phyloP scores from a whole-genome alignment of 1,284 basidiomycete species.

The Exobasidium cylindrosporum region DNA sequence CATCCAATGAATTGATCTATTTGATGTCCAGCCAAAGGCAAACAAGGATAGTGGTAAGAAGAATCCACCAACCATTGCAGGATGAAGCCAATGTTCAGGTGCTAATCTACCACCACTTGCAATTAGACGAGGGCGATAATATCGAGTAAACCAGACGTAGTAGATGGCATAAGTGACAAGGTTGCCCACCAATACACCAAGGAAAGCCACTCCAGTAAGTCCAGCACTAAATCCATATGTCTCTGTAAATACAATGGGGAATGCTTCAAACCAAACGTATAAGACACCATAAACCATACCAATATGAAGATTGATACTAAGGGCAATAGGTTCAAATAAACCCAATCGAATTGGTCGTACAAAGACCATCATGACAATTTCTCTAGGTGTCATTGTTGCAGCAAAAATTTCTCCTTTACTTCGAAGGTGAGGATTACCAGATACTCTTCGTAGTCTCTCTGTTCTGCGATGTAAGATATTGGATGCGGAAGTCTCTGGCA shows the following conservation, averaged over 20 bases:
- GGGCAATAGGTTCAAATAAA: slow-evolving; percentile 29
- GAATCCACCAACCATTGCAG: slow-evolving; percentile 27
- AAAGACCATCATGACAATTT: slow-evolving; percentile 36
- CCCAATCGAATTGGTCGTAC: slow-evolving; percentile 42
- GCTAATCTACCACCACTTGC: slow-evolving; percentile 27
- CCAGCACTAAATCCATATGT: slow-evolving; percentile 45
- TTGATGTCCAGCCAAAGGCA: slow-evolving; percentile 43
- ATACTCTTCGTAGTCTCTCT: slow-evolving; percentile 51
- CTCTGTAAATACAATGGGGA: slow-evolving; percentile 37
- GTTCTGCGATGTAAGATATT: slow-evolving; percentile 56
- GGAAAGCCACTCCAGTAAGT: slow-evolving; percentile 31
- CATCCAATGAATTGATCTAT: slow-evolving; percentile 39
- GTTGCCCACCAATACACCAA: slow-evolving; percentile 38
- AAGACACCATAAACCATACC: slow-evolving; percentile 34
- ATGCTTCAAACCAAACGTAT: slow-evolving; percentile 34
- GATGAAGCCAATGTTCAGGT: slow-evolving; percentile 39
- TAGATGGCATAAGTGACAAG: slow-evolving; percentile 25
- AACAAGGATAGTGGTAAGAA: slow-evolving; percentile 60
- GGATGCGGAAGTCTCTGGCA: slow-evolving; percentile 55
- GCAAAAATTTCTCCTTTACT: slow-evolving; percentile 53
- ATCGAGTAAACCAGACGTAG: background rate
- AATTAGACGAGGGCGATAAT: slow-evolving; percentile 9
- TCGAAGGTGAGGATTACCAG: slow-evolving; percentile 53
- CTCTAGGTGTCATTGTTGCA: slow-evolving; percentile 23
- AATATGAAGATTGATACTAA: slow-evolving; percentile 35